Conservation (phyloP, 352 stramenopile species). For the Globisporangium cylindrosporum region DNA sequence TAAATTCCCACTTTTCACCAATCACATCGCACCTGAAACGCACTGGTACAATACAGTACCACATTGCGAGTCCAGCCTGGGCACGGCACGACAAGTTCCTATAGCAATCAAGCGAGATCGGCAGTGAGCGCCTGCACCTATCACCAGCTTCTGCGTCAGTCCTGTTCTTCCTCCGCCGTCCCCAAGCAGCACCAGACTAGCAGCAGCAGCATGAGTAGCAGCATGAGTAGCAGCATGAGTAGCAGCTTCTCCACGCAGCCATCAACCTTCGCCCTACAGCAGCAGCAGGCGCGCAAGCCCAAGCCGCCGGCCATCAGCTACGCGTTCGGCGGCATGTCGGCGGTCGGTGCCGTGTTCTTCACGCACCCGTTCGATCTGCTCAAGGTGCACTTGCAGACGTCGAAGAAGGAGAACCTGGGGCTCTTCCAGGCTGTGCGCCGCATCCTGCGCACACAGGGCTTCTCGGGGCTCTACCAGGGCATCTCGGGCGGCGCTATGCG, state of each 20-base stretch:
- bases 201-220: background rate
- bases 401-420: conserved; percentile 64
- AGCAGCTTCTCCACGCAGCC: background rate
- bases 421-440: conserved; percentile 45
- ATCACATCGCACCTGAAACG: background rate
- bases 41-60: background rate
- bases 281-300: conserved; percentile 7
- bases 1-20: background rate
- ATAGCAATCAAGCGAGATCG: background rate
- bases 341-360: conserved; percentile 83
- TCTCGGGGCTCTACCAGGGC: conserved; percentile 72
- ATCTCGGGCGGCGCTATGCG: conserved; percentile 78
- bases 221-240: background rate
- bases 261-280: background rate
- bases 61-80: too few species aligned
- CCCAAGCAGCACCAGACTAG: background rate
- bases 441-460: conserved; percentile 63
- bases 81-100: background rate
- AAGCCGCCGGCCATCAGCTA: conserved; percentile 63
- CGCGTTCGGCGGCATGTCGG: conserved; percentile 67
- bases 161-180: background rate
- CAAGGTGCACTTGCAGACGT: conserved; percentile 82
- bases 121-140: background rate
- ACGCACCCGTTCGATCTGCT: conserved; percentile 83
- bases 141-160: background rate